Evolutionary conservation across 371 early-diverging fungal genomes (phyloP).

Genomic region (Haplosporangium sp.): DNA sequence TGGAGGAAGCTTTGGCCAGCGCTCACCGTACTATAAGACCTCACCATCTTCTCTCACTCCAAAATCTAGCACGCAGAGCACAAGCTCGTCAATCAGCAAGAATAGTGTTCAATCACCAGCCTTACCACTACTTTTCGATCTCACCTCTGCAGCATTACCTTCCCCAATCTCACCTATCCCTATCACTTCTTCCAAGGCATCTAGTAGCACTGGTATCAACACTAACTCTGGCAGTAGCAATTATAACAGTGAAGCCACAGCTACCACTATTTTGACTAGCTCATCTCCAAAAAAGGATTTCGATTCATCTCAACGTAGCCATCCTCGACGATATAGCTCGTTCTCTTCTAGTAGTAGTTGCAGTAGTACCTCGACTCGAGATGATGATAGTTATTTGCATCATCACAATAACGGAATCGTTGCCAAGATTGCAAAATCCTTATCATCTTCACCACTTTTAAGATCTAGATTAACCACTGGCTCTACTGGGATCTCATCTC

Average conservation of each 20-base stretch:
- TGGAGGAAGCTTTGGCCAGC: neutral
- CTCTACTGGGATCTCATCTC: slow-evolving; percentile 4
- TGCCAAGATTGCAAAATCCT: slow-evolving; percentile 41
- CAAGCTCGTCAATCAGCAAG: neutral
- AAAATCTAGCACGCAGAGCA: neutral
- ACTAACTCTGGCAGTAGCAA: neutral
- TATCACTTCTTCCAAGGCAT: neutral
- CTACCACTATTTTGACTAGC: neutral
- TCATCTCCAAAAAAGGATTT: neutral
- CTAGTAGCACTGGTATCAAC: neutral
- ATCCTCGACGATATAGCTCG: neutral
- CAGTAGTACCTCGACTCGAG: slow-evolving; percentile 1
- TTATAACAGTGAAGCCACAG: neutral
- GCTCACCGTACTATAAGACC: neutral
- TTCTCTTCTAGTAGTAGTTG: neutral
- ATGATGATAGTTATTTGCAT: neutral
- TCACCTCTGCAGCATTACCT: slow-evolving; percentile 40
- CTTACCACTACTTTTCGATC: slow-evolving; percentile 34
- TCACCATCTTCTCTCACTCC: neutral
- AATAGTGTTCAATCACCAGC: slow-evolving; percentile 11
- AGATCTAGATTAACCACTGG: neutral
- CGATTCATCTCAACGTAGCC: neutral
- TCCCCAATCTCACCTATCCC: neutral
- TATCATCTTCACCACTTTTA: slow-evolving; percentile 32
- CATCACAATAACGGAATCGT: slow-evolving; percentile 17